Evolutionary conservation across 1,139 yeast genomes (phyloP).

Genomic region (Yamadazyma kanchanaburiensis): DNA sequence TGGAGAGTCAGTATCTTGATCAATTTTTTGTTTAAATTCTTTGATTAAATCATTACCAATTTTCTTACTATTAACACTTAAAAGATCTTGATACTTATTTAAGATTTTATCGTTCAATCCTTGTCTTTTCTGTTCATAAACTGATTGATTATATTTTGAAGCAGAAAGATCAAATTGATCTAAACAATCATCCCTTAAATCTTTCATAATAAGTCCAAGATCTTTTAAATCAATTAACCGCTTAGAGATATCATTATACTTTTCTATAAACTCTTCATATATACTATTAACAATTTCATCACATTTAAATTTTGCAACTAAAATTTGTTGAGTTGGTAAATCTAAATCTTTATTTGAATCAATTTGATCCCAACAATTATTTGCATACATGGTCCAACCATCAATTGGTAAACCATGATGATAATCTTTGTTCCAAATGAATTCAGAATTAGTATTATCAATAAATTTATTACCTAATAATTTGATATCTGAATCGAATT

Average conservation of each 20-base stretch:
- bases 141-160: constrained; percentile 62
- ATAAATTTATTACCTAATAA: constrained; percentile 60
- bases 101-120: constrained; percentile 48
- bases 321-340: constrained; percentile 91
- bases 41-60: constrained; percentile 15
- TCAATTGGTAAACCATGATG: constrained; percentile 89
- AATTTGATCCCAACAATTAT: constrained; percentile 91
- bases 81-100: constrained; percentile 39
- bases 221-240: constrained; percentile 25
- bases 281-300: constrained; percentile 71
- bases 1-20: constrained; percentile 16
- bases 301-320: constrained; percentile 92
- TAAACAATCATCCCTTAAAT: constrained; percentile 44
- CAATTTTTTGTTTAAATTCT: constrained; percentile 17
- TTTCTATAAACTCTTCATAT: constrained; percentile 43
- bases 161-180: constrained; percentile 65
- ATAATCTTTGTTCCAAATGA: constrained; percentile 64
- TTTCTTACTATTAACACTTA: constrained; percentile 28
- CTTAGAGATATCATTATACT: constrained; percentile 22
- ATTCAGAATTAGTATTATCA: constrained; percentile 29
- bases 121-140: constrained; percentile 60
- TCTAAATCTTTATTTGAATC: constrained; percentile 91
- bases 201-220: constrained; percentile 38
- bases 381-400: constrained; percentile 94
- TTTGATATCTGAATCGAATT: constrained; percentile 64